Conservation (phyloP, 2,329 filamentous ascomycete species). For the Penicillium sclerotiorum region DNA sequence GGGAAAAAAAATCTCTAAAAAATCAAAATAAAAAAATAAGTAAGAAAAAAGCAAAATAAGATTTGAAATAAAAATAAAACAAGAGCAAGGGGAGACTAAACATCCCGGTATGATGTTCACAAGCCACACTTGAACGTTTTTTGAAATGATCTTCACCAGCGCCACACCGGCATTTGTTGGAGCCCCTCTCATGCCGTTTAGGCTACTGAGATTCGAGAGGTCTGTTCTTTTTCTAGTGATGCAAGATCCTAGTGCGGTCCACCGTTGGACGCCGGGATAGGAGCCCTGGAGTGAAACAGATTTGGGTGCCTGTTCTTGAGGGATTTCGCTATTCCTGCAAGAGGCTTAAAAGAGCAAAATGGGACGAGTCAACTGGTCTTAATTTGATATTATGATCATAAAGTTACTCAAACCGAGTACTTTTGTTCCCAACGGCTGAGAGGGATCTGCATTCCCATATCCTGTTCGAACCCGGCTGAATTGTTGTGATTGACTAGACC, state of each 20-base stretch:
- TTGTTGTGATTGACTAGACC: conserved; percentile 19
- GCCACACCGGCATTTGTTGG: conserved; percentile 11
- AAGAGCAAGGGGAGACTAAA: not conserved
- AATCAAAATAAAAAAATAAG: not conserved
- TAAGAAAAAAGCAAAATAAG: not conserved
- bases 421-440: conserved; percentile 9
- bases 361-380: conserved; percentile 2
- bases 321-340: conserved; percentile 6
- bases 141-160: conserved; percentile 6
- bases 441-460: conserved; percentile 18
- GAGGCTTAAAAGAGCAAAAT: conserved; percentile 16
- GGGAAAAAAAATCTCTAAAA: not conserved
- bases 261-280: not conserved
- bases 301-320: not conserved
- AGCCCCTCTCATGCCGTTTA: not conserved
- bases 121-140: conserved; percentile 5
- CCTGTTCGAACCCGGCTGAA: conserved; percentile 4
- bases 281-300: not conserved
- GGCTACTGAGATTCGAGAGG: not conserved
- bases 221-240: not conserved
- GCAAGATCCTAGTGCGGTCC: conserved; percentile 5
- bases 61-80: not conserved
- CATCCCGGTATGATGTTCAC: not conserved
- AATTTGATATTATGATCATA: not conserved
- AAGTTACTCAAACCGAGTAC: conserved; percentile 8